Conservation (phyloP, 257 asterid genomes). For the Scutellaria baicalensis region DNA sequence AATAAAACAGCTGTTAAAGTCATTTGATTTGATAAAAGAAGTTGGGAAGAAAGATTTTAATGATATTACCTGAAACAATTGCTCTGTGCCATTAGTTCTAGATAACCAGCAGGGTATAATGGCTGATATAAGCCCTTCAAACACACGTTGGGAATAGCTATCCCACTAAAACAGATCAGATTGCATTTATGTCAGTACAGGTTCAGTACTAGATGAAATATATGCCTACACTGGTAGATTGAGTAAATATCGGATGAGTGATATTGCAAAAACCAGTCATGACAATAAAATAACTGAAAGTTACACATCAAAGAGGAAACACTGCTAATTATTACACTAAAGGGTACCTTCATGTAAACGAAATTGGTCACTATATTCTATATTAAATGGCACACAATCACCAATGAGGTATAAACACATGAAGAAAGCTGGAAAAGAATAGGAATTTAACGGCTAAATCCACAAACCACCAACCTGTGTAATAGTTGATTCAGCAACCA, state of each 20-base stretch:
- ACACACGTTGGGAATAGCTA: conserved; percentile 69
- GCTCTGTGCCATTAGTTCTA: conserved; percentile 40
- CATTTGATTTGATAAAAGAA: background rate
- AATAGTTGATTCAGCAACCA: conserved; percentile 65
- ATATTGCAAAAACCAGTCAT: conserved; percentile 1
- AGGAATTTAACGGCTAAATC: too few relatives aligned
- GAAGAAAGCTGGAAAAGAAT: background rate
- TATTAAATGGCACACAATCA: too few relatives aligned
- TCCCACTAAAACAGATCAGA: conserved; percentile 64
- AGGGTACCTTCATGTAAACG: too few relatives aligned
- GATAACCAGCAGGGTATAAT: conserved; percentile 86
- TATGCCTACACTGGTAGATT: background rate
- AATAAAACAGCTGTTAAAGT: background rate
- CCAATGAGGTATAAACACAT: background rate
- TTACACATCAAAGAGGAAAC: too few relatives aligned
- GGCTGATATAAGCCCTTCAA: conserved; percentile 82
- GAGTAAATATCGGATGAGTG: background rate
- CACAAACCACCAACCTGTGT: conserved; percentile 49
- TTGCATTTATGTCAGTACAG: conserved; percentile 5
- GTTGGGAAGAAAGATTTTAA: background rate
- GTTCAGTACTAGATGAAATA: background rate
- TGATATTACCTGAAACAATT: conserved; percentile 71
- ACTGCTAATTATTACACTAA: too few relatives aligned
- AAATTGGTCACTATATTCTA: too few relatives aligned
- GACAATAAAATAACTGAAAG: background rate